A percentile compares a stretch with the other conserved stretches of the same genome.
Evolutionary conservation across 805 yeast genomes (phyloP).

Genomic region (Ogataea nitratoaversa): DNA sequence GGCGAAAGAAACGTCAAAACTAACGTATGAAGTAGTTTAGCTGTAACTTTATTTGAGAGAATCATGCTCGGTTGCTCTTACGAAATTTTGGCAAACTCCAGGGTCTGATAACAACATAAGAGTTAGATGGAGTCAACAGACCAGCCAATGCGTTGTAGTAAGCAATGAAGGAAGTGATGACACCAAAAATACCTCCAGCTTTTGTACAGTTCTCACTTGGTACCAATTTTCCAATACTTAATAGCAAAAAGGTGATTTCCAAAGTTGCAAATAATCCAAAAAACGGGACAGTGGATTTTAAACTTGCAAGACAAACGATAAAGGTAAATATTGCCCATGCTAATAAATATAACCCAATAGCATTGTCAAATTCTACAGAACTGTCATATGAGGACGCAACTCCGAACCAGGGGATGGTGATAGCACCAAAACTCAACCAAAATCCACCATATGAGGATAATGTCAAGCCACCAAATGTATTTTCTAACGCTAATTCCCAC

Average conservation of each 20-base stretch:
- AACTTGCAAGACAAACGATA: conserved; percentile 51
- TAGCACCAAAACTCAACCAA: conserved; percentile 73
- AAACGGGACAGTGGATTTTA: conserved; percentile 51
- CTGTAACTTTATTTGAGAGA: neutral
- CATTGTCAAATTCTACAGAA: conserved; percentile 42
- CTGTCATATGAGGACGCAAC: conserved; percentile 46
- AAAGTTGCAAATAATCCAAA: conserved; percentile 50
- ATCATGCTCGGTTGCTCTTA: conserved; percentile 1
- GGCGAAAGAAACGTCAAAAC: neutral
- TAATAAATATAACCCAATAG: conserved; percentile 52
- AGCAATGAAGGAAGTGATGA: conserved; percentile 57
- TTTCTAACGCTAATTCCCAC: conserved; percentile 69
- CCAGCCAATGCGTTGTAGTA: conserved; percentile 74
- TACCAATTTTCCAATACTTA: conserved; percentile 49
- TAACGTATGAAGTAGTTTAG: neutral
- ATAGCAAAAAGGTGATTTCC: conserved; percentile 48
- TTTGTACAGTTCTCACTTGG: conserved; percentile 33
- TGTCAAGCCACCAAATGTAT: conserved; percentile 71
- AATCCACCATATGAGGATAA: conserved; percentile 63
- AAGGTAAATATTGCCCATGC: conserved; percentile 67
- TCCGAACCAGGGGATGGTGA: conserved; percentile 55
- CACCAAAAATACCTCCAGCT: conserved; percentile 64
- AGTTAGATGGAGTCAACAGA: conserved; percentile 58
- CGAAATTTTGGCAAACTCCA: conserved; percentile 27
- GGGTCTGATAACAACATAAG: conserved; percentile 43